Evolutionary conservation across 1,139 yeast genomes (phyloP).

Genomic region (Saccharomycopsis hybrid): DNA sequence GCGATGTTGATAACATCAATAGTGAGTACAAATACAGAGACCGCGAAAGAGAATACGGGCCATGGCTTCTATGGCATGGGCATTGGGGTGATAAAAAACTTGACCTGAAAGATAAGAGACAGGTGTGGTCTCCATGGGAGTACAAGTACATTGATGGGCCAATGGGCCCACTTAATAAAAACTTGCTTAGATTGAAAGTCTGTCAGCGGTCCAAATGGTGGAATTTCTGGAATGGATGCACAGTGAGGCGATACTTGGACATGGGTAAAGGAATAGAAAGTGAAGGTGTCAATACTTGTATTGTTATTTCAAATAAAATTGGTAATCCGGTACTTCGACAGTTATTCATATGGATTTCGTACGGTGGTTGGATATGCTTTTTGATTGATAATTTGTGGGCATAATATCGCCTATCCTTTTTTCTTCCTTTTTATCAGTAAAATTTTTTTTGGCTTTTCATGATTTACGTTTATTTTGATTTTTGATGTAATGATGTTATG

Average conservation of each 20-base stretch:
- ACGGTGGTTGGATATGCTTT: slow-evolving; percentile 20
- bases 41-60: slow-evolving; percentile 57
- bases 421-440: not conserved
- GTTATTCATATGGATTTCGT: slow-evolving; percentile 16
- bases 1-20: slow-evolving; percentile 46
- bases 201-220: slow-evolving; percentile 89
- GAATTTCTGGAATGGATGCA: slow-evolving; percentile 69
- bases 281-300: slow-evolving; percentile 58
- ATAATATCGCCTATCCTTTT: not conserved
- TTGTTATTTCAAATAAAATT: slow-evolving; percentile 15
- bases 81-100: slow-evolving; percentile 88
- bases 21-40: slow-evolving; percentile 22
- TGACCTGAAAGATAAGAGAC: slow-evolving; percentile 63
- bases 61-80: slow-evolving; percentile 78
- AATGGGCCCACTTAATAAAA: slow-evolving; percentile 77
- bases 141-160: slow-evolving; percentile 92
- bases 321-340: slow-evolving; percentile 6
- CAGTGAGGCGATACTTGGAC: slow-evolving; percentile 62
- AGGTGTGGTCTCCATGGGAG: slow-evolving; percentile 81
- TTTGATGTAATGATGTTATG: not conserved
- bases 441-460: too few relatives aligned
- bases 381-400: slow-evolving; percentile 19
- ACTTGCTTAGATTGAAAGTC: slow-evolving; percentile 57
- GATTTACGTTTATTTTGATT: not conserved
- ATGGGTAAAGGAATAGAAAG: slow-evolving; percentile 87